Percentiles rank a stretch among this genome's conserved stretches.
Evolutionary conservation across 108 stramenopile genomes (phyloP).

Genomic region (Cyclotella choctawhatcheeana): DNA sequence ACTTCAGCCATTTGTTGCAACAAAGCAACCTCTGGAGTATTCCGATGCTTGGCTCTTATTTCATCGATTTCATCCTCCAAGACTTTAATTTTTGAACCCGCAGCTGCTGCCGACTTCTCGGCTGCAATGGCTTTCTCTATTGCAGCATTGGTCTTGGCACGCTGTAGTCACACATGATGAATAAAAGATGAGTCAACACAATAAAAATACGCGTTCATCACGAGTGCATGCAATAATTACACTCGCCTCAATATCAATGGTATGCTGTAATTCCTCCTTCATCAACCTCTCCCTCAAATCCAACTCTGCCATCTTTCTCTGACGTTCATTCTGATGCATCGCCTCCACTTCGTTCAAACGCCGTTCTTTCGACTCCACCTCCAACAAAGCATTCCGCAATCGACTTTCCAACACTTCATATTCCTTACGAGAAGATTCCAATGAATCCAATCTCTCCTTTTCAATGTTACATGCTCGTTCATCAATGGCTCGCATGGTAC

Average conservation of each 20-base stretch:
- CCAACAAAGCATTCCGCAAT: slow-evolving; percentile 43
- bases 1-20: slow-evolving; percentile 47
- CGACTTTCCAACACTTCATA: slow-evolving; percentile 50
- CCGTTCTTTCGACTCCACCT: slow-evolving; percentile 55
- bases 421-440: slow-evolving; percentile 37
- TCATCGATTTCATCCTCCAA: slow-evolving; percentile 47
- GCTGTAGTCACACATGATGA: slow-evolving; percentile 23
- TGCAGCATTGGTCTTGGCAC: slow-evolving; percentile 46
- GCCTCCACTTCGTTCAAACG: slow-evolving; percentile 37
- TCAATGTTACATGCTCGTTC: slow-evolving; percentile 35
- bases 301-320: slow-evolving; percentile 49
- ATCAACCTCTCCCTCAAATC: slow-evolving; percentile 46
- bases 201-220: background rate
- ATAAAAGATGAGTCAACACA: background rate
- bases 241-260: slow-evolving; percentile 51
- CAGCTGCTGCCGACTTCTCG: slow-evolving; percentile 30
- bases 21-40: slow-evolving; percentile 47
- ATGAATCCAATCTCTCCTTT: slow-evolving; percentile 19
- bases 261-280: slow-evolving; percentile 48
- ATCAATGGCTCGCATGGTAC: slow-evolving; percentile 37
- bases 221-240: background rate
- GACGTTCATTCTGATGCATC: slow-evolving; percentile 31
- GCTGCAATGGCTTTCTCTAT: slow-evolving; percentile 45
- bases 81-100: slow-evolving; percentile 40
- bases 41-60: slow-evolving; percentile 39